phyloP scores from a whole-genome alignment of 2,329 filamentous ascomycete species.

The Colletotrichum viniferum region DNA sequence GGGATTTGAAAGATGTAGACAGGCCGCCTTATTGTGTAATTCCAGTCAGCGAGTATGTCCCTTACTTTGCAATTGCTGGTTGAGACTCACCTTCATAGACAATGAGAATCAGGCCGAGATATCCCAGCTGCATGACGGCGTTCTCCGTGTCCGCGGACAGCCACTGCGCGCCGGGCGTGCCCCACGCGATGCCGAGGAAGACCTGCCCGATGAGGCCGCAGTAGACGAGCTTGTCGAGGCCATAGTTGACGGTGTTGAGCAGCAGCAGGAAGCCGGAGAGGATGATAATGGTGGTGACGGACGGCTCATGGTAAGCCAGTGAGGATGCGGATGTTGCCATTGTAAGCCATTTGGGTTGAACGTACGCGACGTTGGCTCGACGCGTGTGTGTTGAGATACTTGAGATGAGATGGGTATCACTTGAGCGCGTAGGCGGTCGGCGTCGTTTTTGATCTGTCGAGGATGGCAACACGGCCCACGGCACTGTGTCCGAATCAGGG shows the following conservation, averaged over 20 bases:
- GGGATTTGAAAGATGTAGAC: slow-evolving; percentile 53
- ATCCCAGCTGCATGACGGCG: slow-evolving; percentile 69
- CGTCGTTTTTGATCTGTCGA: neutral
- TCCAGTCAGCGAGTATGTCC: neutral
- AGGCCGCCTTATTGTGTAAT: slow-evolving; percentile 53
- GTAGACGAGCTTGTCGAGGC: slow-evolving; percentile 65
- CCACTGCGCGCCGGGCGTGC: slow-evolving; percentile 67
- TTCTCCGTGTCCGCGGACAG: slow-evolving; percentile 57
- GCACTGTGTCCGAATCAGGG: neutral
- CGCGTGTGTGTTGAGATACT: neutral
- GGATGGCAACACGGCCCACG: neutral
- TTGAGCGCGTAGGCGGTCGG: neutral
- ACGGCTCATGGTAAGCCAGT: slow-evolving; percentile 66
- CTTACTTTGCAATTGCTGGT: no score
- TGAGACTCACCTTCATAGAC: slow-evolving; percentile 66
- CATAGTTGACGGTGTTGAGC: slow-evolving; percentile 62
- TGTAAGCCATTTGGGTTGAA: neutral
- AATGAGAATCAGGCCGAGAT: slow-evolving; percentile 73
- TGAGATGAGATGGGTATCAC: neutral
- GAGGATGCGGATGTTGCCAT: slow-evolving; percentile 25
- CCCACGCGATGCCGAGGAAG: slow-evolving; percentile 72
- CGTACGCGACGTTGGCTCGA: neutral
- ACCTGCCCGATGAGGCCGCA: slow-evolving; percentile 77
- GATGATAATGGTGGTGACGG: slow-evolving; percentile 62
- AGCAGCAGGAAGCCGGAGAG: slow-evolving; percentile 66